Evolutionary conservation across 75 land plant genomes (phyloP).

Genomic region (Selaginella moellendorffii): DNA sequence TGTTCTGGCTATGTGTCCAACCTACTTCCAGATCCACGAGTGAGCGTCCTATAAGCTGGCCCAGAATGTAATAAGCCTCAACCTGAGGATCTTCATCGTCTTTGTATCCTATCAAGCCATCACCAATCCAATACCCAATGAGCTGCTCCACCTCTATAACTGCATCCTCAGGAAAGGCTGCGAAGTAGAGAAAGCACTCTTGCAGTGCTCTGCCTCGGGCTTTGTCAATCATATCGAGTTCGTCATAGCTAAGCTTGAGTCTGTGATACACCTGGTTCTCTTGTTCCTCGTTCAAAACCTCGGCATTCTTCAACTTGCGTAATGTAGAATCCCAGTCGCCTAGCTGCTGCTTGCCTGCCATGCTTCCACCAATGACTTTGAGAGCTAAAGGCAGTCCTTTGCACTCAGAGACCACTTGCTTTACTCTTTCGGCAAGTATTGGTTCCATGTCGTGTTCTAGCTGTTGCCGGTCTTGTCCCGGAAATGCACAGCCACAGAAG

Average conservation of each 20-base stretch:
- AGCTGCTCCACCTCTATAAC: conserved; percentile 8
- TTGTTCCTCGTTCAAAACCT: conserved; percentile 10
- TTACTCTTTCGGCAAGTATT: conserved; percentile 7
- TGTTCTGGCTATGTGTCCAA: not conserved
- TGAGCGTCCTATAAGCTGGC: conserved; percentile 1
- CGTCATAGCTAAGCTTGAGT: conserved; percentile 14
- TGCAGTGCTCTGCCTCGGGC: not conserved
- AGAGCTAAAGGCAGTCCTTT: conserved; percentile 21
- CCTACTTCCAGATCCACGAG: not conserved
- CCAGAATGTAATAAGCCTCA: not conserved
- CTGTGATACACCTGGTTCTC: conserved; percentile 14
- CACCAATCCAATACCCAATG: conserved; percentile 12
- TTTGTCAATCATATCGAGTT: not conserved
- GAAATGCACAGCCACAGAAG: conserved; percentile 14
- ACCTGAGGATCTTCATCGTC: not conserved
- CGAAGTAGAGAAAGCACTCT: conserved; percentile 14
- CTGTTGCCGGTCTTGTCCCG: not conserved
- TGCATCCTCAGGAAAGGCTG: conserved; percentile 13
- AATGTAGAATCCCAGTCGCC: conserved; percentile 6
- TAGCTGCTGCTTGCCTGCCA: conserved; percentile 13
- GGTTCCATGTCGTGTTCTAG: conserved; percentile 6
- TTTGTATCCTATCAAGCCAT: not conserved
- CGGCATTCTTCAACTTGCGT: conserved; percentile 14
- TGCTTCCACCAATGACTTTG: conserved; percentile 18
- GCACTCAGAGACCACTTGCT: conserved; percentile 9